phyloP scores from a whole-genome alignment of 352 stramenopile genomes.

The Phytopythium kandeliae region DNA sequence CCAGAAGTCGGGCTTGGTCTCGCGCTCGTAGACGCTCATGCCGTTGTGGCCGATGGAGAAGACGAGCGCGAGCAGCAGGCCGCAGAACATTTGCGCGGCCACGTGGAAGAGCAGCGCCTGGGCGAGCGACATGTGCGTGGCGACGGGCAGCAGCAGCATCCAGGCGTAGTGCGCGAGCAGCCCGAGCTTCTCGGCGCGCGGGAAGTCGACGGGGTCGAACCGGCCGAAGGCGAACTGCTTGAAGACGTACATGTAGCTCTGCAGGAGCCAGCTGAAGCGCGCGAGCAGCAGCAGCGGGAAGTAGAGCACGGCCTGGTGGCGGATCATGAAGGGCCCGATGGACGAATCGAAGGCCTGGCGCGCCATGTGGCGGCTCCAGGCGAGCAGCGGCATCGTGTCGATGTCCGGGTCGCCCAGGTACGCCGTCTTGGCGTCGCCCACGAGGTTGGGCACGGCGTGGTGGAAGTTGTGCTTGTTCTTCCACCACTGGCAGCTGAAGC shows the following conservation, averaged over 20 bases:
- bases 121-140: conserved; percentile 55
- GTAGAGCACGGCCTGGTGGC: conserved; percentile 94
- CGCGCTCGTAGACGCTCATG: conserved; percentile 96
- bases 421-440: conserved; percentile 82
- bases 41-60: conserved; percentile 98
- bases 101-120: conserved; percentile 82
- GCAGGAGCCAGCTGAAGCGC: conserved; percentile 94
- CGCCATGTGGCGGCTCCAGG: conserved; percentile 96
- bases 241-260: conserved; percentile 96
- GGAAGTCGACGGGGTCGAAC: conserved; percentile 87
- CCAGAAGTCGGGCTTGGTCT: conserved; percentile 96
- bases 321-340: conserved; percentile 89
- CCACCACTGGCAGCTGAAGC: conserved; percentile 96
- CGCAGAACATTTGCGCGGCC: conserved; percentile 85
- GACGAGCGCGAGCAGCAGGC: conserved; percentile 93
- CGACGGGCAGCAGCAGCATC: conserved; percentile 82
- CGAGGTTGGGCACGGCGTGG: conserved; percentile 97
- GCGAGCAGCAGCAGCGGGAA: conserved; percentile 97
- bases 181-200: conserved; percentile 66
- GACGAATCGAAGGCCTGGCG: conserved; percentile 74
- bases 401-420: conserved; percentile 96
- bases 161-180: conserved; percentile 90
- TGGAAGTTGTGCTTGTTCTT: conserved; percentile 99
- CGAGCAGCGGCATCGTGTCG: conserved; percentile 98
- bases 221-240: conserved; percentile 72